Evolutionary conservation across 2,329 filamentous ascomycete species (phyloP), one percentile per base, ranked within the genome.

Genomic region (Cryphonectria radicalis): DNA sequence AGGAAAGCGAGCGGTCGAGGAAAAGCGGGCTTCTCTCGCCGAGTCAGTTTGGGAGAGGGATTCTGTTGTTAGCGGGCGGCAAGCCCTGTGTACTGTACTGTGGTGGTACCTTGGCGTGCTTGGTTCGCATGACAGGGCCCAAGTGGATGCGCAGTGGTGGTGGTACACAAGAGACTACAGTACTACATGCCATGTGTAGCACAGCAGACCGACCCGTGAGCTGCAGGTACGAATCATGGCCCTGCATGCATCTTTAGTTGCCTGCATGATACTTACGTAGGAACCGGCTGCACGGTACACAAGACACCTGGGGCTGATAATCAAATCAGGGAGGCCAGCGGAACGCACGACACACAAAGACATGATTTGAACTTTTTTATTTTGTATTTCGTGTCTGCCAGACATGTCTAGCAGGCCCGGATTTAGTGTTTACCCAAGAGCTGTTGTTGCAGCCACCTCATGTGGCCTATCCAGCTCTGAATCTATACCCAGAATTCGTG

Each of bases 351-450:
- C 11, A 40, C 22, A 28, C 28, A 28, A 40, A 22, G 35, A 62
- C 10, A 22, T 62, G n/a, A 62, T 62, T 40, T 62, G 32, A 62
- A 62, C 14, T 35, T 60, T 25, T 60, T 60, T 35, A n/a, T 40
- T 62, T 60, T 19, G 35, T 62, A 62, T 62, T n/a, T 40, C 19
- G 35, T 62, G 17, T 40, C 59, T 40, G 32, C 59, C 35, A 35
- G 14, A 32, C 8, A 14, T 13, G 32, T 22, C 59, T 7, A 40
- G 59, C 32, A 37, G 59, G 40, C 32, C 2, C 35, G 25, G 59
- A 37, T 40, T 62, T 25, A 37, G 4, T 37, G 59, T 62, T 25
- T 62, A 62, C 11, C 59, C 59, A 37, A 62, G 55, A 32, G 55
- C 13, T 40, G 8, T 37, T 40, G 8, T n/a, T 10, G 46, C 7